These are phyloP conservation scores for Populus simonii DNA, from an alignment of 345 rosid genomes.

Conservation along the genomic window DNA sequence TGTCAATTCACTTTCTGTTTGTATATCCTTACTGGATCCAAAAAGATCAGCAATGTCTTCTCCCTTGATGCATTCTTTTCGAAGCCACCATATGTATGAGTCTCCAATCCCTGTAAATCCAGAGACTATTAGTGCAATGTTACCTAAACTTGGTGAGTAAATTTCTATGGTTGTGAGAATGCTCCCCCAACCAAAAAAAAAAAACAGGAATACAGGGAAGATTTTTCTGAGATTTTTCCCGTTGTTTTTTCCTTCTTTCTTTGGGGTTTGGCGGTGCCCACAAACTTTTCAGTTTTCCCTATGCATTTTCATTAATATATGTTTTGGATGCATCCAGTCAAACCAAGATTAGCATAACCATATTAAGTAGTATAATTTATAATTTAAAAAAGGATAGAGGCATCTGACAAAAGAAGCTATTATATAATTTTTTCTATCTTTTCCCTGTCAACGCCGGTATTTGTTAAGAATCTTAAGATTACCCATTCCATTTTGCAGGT, in stretches of 20 bases:
- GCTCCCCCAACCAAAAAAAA: neutral
- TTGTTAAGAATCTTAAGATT: conserved; percentile 5
- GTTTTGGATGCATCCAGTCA: neutral
- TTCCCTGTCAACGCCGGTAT: neutral
- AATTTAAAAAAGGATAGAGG: neutral
- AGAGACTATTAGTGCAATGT: conserved; percentile 89
- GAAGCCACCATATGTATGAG: conserved; percentile 77
- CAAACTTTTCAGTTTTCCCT: neutral
- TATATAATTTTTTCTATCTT: neutral
- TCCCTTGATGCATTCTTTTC: conserved; percentile 70
- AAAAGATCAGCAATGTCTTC: conserved; percentile 67
- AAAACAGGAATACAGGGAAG: neutral
- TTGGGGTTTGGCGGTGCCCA: neutral
- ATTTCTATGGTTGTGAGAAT: neutral
- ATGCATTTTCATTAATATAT: neutral
- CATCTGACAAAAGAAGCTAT: neutral
- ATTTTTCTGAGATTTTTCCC: neutral
- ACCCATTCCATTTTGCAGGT: conserved; percentile 44
- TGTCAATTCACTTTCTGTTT: conserved; percentile 92
- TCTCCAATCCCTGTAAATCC: conserved; percentile 67
- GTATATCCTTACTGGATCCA: conserved; percentile 93
- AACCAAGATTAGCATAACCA: neutral
- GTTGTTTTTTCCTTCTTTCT: no score
- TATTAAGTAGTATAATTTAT: neutral
- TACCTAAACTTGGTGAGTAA: conserved; percentile 86